phyloP scores from a whole-genome alignment of 1,284 basidiomycete species.

The Irpex lacteus region DNA sequence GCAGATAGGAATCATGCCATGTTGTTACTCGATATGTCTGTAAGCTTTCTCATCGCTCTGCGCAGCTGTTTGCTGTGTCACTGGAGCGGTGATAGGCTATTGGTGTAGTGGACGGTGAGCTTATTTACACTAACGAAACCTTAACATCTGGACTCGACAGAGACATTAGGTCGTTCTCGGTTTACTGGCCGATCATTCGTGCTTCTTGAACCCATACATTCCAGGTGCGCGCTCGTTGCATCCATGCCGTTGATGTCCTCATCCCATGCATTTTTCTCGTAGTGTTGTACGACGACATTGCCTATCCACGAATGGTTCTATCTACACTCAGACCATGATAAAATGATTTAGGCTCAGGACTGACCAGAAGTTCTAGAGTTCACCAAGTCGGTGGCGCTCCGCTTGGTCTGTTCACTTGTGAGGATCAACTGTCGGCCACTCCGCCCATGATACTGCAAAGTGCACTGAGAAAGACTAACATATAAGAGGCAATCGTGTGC shows the following conservation, averaged over 20 bases:
- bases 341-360: not conserved
- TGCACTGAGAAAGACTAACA: too few species aligned
- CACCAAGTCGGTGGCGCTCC: not conserved
- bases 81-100: not conserved
- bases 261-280: not conserved
- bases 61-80: not conserved
- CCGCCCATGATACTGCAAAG: too few species aligned
- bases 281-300: not conserved
- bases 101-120: not conserved
- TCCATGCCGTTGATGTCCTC: not conserved
- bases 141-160: too few species aligned
- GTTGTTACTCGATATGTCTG: not conserved
- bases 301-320: not conserved
- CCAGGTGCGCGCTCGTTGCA: too few species aligned
- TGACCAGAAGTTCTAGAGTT: not conserved
- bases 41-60: not conserved
- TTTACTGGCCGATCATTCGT: too few species aligned
- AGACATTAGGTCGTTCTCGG: too few species aligned
- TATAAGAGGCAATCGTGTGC: too few species aligned
- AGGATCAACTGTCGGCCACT: too few species aligned
- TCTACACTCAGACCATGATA: not conserved
- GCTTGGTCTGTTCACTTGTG: not conserved
- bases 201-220: too few species aligned
- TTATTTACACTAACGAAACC: too few species aligned
- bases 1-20: not conserved